Evolutionary conservation across 2,329 filamentous ascomycete species (phyloP).

Genomic region (Botrytis byssoidea): DNA sequence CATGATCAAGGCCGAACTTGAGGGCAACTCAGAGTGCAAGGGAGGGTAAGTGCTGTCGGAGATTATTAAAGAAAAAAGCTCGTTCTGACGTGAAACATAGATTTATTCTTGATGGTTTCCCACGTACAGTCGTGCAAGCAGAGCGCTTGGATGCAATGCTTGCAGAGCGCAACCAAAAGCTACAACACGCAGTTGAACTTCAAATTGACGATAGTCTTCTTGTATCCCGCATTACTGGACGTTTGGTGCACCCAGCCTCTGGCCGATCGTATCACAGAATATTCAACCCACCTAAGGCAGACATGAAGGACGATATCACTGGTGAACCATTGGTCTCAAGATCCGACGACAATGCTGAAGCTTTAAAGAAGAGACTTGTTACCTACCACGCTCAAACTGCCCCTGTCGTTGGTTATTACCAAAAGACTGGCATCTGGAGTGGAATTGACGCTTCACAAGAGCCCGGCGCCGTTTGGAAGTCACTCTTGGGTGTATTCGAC

Average conservation of each 20-base stretch:
- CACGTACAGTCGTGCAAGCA: slow-evolving; percentile 91
- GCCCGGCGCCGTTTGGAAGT: slow-evolving; percentile 94
- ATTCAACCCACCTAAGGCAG: slow-evolving; percentile 94
- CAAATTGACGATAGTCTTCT: slow-evolving; percentile 94
- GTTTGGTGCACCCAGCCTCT: slow-evolving; percentile 91
- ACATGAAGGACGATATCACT: slow-evolving; percentile 95
- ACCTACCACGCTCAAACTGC: slow-evolving; percentile 94
- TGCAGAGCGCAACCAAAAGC: slow-evolving; percentile 68
- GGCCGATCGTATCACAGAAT: slow-evolving; percentile 97
- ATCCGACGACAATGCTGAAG: slow-evolving; percentile 94
- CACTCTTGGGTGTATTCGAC: slow-evolving; percentile 80
- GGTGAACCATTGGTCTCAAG: slow-evolving; percentile 96
- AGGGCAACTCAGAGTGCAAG: slow-evolving; percentile 91
- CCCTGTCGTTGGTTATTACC: slow-evolving; percentile 94
- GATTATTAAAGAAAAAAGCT: neutral
- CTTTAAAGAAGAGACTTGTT: slow-evolving; percentile 87
- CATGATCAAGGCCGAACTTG: slow-evolving; percentile 98
- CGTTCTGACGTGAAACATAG: slow-evolving; percentile 47
- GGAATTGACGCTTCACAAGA: slow-evolving; percentile 94
- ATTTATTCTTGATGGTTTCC: slow-evolving; percentile 99
- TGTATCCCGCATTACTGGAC: slow-evolving; percentile 93
- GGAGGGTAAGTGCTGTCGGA: slow-evolving; percentile 68
- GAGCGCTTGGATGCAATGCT: slow-evolving; percentile 96
- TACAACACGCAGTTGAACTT: slow-evolving; percentile 94
- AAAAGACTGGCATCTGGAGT: slow-evolving; percentile 96